These are phyloP conservation scores for Trichoderma atrobrunneum DNA, from an alignment of 2,329 filamentous ascomycete species.

Conservation along the genomic window DNA sequence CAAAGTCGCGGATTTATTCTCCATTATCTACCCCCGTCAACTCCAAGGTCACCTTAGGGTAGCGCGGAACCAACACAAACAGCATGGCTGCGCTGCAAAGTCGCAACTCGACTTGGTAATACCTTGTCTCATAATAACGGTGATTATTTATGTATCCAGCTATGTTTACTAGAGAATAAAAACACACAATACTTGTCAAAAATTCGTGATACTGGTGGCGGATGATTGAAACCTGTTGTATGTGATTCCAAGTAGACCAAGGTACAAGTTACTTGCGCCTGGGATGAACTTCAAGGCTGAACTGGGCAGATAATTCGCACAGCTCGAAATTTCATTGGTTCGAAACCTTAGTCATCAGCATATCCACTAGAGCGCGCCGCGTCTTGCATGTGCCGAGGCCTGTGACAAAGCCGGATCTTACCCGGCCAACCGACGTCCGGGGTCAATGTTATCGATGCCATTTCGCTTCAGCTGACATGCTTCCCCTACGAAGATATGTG, in stretches of 20 bases:
- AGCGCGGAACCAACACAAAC: background rate
- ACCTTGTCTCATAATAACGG: background rate
- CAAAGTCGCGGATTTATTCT: background rate
- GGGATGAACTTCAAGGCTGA: background rate
- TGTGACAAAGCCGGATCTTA: constrained; percentile 20
- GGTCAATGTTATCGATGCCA: background rate
- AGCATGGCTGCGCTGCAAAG: background rate
- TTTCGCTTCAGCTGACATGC: constrained; percentile 3
- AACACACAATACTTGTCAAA: too few species aligned
- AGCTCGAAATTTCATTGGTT: background rate
- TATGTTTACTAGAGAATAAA: too few species aligned
- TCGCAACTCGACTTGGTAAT: background rate
- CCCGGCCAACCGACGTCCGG: constrained; percentile 15
- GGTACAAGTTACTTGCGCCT: background rate
- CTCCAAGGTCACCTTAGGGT: background rate
- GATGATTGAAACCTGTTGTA: background rate
- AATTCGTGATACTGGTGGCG: too few species aligned
- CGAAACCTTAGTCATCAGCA: background rate
- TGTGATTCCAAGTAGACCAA: background rate
- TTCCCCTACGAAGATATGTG: background rate
- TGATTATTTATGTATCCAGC: background rate
- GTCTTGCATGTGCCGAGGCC: constrained; percentile 19
- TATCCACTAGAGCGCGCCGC: constrained; percentile 1
- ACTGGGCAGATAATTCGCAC: background rate
- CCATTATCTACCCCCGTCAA: background rate